Base-by-base conservation (phyloP, 305 asterid genomes). In the Andrographis paniculata region DNA sequence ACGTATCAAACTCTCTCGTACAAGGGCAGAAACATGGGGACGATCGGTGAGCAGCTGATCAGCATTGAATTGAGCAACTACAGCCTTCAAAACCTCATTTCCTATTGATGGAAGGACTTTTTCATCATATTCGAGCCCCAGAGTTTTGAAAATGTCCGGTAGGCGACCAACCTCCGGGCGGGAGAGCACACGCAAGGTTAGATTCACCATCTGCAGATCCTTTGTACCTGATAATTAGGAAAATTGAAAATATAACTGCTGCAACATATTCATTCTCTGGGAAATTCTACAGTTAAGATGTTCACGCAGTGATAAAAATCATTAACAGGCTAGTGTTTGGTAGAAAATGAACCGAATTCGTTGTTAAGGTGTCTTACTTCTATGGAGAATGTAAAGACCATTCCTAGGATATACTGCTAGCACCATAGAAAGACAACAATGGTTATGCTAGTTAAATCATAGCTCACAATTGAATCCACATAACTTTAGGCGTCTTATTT, bases 151-250 rank as follows among this genome's bases (percentile, higher is more conserved):
- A 30, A 89, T 89, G 6, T 57, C 66, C 0, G 95, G 81, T 1
- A 85, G 86, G 38, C 78, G 78, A 11, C 35, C 7, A 11, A 74
- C 87, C 55, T 89, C 91, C 0, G 97, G 97, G 42, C 93, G 95
- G 3, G 94, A 82, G 30, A 89, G 93, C 46, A 85, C 86, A 28
- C 97, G 94, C 56, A 89, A 78, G 0, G 97, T 85, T 33, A 89
- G 72, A 55, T 85, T 82, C 27, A 89, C 95, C 95, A 89, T 89
- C 77, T 89, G 98, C 59, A 89, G 75, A 74, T 89, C 98, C 83
- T 89, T 89, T 0, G 98, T 89, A 1, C 97, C 80, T 69, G 52
- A 14, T 44, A 19, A 23, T 44, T 44, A 9, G 14, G 10, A 27
- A 27, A 27, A 0, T 42, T 11, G 18, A 44, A 19, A 23, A 19